Percentiles rank a stretch among this genome's conserved stretches.
Conservation (phyloP, 108 stramenopile genomes). For the Chaetoceros muelleri region DNA sequence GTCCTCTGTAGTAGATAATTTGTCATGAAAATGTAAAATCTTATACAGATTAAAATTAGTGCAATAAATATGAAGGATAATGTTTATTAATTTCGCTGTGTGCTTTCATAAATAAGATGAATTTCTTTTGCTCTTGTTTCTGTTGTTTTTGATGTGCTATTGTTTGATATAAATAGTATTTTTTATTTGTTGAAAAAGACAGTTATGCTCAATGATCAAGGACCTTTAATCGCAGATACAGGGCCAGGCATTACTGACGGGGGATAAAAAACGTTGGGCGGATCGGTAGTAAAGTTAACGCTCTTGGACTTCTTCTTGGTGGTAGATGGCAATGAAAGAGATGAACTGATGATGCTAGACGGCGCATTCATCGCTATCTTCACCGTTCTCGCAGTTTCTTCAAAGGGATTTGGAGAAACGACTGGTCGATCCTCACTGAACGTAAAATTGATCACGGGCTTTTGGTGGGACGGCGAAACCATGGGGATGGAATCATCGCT, state of each 20-base stretch:
- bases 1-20: slow-evolving; percentile 42
- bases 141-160: background rate
- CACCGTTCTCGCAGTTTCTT: background rate
- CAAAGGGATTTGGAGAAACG: background rate
- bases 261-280: background rate
- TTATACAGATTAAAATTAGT: slow-evolving; percentile 10
- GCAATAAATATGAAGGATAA: background rate
- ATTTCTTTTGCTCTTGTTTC: background rate
- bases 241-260: background rate
- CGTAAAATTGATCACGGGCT: background rate
- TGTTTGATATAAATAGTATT: background rate
- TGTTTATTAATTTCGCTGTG: background rate
- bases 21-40: slow-evolving; percentile 36
- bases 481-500: background rate
- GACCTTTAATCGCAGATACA: background rate
- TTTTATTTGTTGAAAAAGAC: background rate
- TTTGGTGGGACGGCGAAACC: background rate
- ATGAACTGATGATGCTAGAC: background rate
- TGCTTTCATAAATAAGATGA: background rate
- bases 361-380: background rate
- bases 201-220: background rate
- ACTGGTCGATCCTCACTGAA: background rate
- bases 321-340: background rate
- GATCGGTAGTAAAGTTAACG: background rate
- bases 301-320: background rate